Evolutionary conservation across 108 stramenopile species (phyloP), one percentile per base, ranked within the genome.

Genomic region (Aurantiochytrium sp.): DNA sequence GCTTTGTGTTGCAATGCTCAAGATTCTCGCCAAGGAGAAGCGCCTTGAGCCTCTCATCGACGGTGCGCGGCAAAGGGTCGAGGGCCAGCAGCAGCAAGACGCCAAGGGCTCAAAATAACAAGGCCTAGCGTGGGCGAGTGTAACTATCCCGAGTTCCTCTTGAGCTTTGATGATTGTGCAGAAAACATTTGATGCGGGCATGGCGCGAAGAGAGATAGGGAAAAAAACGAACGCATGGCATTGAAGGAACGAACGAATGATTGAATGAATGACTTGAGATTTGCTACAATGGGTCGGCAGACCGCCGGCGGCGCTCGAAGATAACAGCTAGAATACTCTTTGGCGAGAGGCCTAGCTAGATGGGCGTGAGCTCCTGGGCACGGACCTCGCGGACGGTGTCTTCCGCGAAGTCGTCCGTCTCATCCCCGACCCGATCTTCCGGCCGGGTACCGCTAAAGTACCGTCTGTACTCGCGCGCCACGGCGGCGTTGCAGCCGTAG

Each of bases 21-120:
- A 86, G 68, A 4, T 42, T 37, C 24, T 90, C 5, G 90, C 90
- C 27, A 68, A 68, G 85, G 22, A 88, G 48, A 50, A 50, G 5
- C 39, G 48, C 4, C 86, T 90, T 68, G 41, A 24, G 36, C 34
- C 69, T 3, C 27, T 87, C 42, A 19, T 88, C 12, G 69, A 85
- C 2, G 39, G 4, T n/a, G 89, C 89, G 36, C 27, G 31, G 34
- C 30, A 22, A 30, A 27, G 41, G 22, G n/a, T 27, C 8, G 45
- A 17, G 0, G 73, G 32, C n/a, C 50, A 81, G 73, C 73, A 81
- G 24, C 42, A 24, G 42, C 39, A 30, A 81, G 32, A 48, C 24
- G 73, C 15, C 27, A 65, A 34, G 27, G 2, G 22, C 19, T 34
- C 34, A 12, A 65, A 1, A 15, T 65, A 34, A 27, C 59, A 65